Percentiles rank a stretch among this genome's conserved stretches.
Conservation (phyloP, 1,284 basidiomycete genomes). For the Microstroma glucosiphilum region DNA sequence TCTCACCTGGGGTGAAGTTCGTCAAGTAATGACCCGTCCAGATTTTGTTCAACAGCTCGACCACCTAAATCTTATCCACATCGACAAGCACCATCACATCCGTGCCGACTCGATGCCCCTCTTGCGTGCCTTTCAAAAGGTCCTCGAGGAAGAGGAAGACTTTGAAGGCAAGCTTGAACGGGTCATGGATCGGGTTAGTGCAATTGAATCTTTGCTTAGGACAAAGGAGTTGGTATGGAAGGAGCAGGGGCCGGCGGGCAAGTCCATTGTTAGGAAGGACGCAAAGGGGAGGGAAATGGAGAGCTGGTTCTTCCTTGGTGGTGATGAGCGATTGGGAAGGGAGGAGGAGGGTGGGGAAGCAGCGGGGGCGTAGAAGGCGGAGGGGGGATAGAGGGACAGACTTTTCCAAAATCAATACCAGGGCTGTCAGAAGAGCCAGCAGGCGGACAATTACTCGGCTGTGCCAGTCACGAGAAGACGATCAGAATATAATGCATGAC, state of each 20-base stretch:
- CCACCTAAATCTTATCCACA: conserved; percentile 28
- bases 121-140: conserved; percentile 33
- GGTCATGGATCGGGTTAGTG: conserved; percentile 43
- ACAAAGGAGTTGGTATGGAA: conserved; percentile 31
- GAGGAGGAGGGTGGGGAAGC: conserved; percentile 22
- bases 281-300: conserved; percentile 35
- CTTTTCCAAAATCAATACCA: too few species aligned
- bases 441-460: too few species aligned
- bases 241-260: conserved; percentile 39
- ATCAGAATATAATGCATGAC: too few species aligned
- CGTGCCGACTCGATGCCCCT: conserved; percentile 43
- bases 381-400: too few species aligned
- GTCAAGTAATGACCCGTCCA: conserved; percentile 45
- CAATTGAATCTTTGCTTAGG: conserved; percentile 25
- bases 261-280: conserved; percentile 38
- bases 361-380: background rate
- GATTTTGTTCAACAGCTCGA: conserved; percentile 39
- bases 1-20: conserved; percentile 42
- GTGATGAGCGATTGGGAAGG: conserved; percentile 39
- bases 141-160: conserved; percentile 28
- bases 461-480: too few species aligned
- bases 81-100: conserved; percentile 38
- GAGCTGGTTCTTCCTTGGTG: conserved; percentile 37
- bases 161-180: conserved; percentile 37
- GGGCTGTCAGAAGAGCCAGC: too few species aligned